phyloP scores from a whole-genome alignment of 2,329 filamentous ascomycete genomes.

The Stagonosporopsis vannaccii region DNA sequence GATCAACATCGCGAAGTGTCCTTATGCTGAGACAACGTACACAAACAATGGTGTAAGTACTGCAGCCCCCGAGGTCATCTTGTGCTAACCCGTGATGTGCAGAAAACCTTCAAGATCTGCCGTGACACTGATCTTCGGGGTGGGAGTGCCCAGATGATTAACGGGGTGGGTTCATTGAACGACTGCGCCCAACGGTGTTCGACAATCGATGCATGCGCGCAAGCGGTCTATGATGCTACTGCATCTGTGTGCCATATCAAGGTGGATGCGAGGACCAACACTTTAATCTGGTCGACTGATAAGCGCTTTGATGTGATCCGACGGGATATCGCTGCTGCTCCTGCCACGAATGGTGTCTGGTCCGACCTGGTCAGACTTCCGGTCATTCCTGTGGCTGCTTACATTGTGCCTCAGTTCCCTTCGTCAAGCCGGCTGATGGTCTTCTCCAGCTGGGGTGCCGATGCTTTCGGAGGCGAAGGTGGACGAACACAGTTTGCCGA shows the following conservation, averaged over 20 bases:
- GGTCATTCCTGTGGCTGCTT: slow-evolving; percentile 40
- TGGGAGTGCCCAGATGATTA: slow-evolving; percentile 24
- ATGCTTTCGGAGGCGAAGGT: slow-evolving; percentile 35
- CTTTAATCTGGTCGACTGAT: slow-evolving; percentile 38
- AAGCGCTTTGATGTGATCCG: slow-evolving; percentile 38
- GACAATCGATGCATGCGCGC: slow-evolving; percentile 24
- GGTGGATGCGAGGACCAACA: slow-evolving; percentile 29
- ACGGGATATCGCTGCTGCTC: slow-evolving; percentile 19
- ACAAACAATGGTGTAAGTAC: slow-evolving; percentile 25
- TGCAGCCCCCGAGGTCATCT: fast-evolving
- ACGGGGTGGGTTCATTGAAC: slow-evolving; percentile 20
- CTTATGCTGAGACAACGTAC: slow-evolving; percentile 29
- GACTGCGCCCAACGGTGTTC: slow-evolving; percentile 36
- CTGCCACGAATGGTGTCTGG: slow-evolving; percentile 32
- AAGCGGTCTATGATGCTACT: slow-evolving; percentile 33
- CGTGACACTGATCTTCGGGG: slow-evolving; percentile 35
- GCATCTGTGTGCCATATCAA: slow-evolving; percentile 34
- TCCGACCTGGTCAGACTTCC: slow-evolving; percentile 36
- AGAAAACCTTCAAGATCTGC: slow-evolving; percentile 35
- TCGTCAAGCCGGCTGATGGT: slow-evolving; percentile 29
- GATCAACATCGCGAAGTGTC: slow-evolving; percentile 35
- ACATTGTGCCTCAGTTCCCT: slow-evolving; percentile 37
- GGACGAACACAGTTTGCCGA: slow-evolving; percentile 35
- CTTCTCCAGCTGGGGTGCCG: slow-evolving; percentile 39
- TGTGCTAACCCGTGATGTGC: not conserved